Evolutionary conservation across 768 basidiomycete species (phyloP).

Genomic region (Suillus sp.): DNA sequence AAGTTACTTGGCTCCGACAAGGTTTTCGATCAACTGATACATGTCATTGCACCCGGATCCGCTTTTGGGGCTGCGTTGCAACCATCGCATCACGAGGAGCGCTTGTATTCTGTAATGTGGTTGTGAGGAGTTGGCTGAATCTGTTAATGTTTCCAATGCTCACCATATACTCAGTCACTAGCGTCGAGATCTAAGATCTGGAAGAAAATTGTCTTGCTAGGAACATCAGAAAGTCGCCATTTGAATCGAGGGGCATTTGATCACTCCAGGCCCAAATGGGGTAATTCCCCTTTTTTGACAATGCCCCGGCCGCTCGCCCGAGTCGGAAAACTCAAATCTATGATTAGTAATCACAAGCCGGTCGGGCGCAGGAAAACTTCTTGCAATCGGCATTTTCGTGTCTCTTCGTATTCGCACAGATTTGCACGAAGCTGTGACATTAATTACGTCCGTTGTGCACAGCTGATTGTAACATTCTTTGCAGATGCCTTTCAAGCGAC

Average conservation of each 20-base stretch:
- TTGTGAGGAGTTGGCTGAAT: background rate
- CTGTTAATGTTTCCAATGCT: background rate
- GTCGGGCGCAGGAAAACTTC: conserved; percentile 3
- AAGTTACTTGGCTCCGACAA: background rate
- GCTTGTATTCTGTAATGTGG: background rate
- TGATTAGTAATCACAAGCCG: background rate
- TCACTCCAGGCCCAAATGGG: background rate
- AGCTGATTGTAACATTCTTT: background rate
- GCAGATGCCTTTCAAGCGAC: conserved; percentile 8
- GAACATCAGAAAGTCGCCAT: background rate
- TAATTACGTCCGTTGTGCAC: background rate
- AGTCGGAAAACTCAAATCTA: background rate
- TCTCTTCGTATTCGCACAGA: conserved; percentile 2
- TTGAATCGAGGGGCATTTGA: background rate
- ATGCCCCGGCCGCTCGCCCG: background rate
- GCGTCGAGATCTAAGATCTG: background rate
- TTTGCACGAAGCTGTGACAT: background rate
- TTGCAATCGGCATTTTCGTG: background rate
- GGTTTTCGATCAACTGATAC: background rate
- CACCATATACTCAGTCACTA: too few relatives aligned
- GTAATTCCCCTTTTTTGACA: background rate
- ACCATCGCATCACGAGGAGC: background rate
- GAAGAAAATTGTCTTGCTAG: background rate
- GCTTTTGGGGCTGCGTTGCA: background rate
- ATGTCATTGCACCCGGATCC: background rate